Conservation (phyloP, 306 rosid genomes). For the Macrotyloma uniflorum region DNA sequence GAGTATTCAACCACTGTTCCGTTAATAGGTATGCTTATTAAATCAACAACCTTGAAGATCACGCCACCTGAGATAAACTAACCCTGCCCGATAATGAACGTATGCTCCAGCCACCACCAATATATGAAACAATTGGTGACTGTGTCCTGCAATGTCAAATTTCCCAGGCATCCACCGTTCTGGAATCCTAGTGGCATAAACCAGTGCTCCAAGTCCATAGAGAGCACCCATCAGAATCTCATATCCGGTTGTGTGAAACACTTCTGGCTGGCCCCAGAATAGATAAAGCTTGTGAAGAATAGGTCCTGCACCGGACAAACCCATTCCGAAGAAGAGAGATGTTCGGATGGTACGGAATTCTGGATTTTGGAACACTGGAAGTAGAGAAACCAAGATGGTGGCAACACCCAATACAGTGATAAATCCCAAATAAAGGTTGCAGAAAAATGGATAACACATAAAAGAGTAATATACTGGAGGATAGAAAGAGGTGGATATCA, state of each 20-base stretch:
- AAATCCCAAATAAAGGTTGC: conserved; percentile 83
- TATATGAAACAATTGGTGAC: conserved; percentile 90
- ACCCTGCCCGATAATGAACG: conserved; percentile 87
- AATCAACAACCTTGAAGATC: conserved; percentile 82
- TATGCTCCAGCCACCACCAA: conserved; percentile 94
- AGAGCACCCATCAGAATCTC: conserved; percentile 85
- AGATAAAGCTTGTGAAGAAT: conserved; percentile 81
- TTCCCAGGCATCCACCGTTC: conserved; percentile 99
- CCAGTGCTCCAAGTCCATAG: conserved; percentile 83
- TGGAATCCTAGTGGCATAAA: conserved; percentile 92
- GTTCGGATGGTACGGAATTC: conserved; percentile 76
- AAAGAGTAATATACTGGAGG: conserved; percentile 97
- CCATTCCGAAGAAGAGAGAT: conserved; percentile 88
- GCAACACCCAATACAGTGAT: conserved; percentile 78
- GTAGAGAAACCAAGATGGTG: conserved; percentile 70
- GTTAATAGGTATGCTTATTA: conserved; percentile 10
- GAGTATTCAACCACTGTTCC: conserved; percentile 15
- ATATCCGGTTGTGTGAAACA: conserved; percentile 78
- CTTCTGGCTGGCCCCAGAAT: conserved; percentile 91
- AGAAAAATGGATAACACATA: conserved; percentile 92
- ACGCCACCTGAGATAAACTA: conserved; percentile 94
- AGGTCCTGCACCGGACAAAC: conserved; percentile 74
- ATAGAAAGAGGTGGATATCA: conserved; percentile 89
- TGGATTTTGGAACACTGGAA: conserved; percentile 88
- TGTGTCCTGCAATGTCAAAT: conserved; percentile 95